Evolutionary conservation across 495 filamentous ascomycete genomes (phyloP).

Genomic region (Acidiella bohemica): DNA sequence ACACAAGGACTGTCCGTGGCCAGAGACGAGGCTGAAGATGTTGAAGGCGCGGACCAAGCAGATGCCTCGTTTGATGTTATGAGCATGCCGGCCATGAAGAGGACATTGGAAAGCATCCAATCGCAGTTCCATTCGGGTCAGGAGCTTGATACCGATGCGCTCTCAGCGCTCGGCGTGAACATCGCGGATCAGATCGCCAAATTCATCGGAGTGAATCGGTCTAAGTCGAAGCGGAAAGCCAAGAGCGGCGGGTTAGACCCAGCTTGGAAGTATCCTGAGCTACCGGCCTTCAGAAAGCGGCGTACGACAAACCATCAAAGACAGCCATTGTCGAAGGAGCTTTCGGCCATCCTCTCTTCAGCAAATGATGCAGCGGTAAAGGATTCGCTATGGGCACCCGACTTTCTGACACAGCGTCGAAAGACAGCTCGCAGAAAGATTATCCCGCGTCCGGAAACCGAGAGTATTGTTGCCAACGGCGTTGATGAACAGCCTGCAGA

Average conservation of each 20-base stretch:
- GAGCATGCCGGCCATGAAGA: constrained; percentile 5
- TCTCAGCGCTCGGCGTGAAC: constrained; percentile 10
- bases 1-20: too few species aligned
- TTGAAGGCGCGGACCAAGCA: too few species aligned
- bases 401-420: too few species aligned
- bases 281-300: constrained; percentile 6
- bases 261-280: constrained; percentile 13
- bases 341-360: constrained; percentile 3
- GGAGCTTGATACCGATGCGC: constrained; percentile 4
- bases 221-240: not conserved
- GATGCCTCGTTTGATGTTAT: too few species aligned
- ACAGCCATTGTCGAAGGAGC: not conserved
- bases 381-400: too few species aligned
- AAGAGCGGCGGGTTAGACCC: constrained; percentile 3
- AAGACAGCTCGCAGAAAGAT: too few species aligned
- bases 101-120: constrained; percentile 8
- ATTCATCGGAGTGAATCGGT: not conserved
- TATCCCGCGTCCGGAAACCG: too few species aligned
- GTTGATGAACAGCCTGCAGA: too few species aligned
- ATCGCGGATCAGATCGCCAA: constrained; percentile 15
- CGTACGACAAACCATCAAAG: not conserved
- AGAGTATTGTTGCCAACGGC: too few species aligned
- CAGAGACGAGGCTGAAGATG: too few species aligned
- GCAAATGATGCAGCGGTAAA: too few species aligned
- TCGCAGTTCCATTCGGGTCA: too few species aligned